phyloP scores from a whole-genome alignment of 1,139 yeast species.

The Debaryomyces psychrophilus region DNA sequence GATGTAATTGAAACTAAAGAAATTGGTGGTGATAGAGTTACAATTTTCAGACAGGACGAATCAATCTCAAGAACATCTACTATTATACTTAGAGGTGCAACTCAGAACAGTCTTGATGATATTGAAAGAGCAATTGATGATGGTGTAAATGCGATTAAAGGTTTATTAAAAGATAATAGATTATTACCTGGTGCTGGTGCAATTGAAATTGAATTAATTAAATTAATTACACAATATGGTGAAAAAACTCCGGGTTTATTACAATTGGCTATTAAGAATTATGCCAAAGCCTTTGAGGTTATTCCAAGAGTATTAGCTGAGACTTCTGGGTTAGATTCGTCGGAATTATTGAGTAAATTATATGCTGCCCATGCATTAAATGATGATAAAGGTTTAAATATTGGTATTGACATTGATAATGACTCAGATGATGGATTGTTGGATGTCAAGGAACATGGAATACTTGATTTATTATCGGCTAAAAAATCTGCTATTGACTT shows the following conservation, averaged over 20 bases:
- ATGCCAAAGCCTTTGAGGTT: slow-evolving; percentile 93
- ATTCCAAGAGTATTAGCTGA: slow-evolving; percentile 92
- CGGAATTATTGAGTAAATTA: slow-evolving; percentile 82
- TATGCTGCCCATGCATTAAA: slow-evolving; percentile 77
- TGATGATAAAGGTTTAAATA: slow-evolving; percentile 37
- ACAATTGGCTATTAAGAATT: slow-evolving; percentile 92
- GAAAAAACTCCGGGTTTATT: slow-evolving; percentile 92
- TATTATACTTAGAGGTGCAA: slow-evolving; percentile 92
- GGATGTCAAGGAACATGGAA: slow-evolving; percentile 69
- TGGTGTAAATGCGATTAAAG: slow-evolving; percentile 91
- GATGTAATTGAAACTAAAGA: slow-evolving; percentile 90
- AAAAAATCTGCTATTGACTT: slow-evolving; percentile 87
- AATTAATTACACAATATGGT: slow-evolving; percentile 78
- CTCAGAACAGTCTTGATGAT: slow-evolving; percentile 92
- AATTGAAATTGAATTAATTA: slow-evolving; percentile 86
- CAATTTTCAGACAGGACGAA: slow-evolving; percentile 83
- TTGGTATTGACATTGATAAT: slow-evolving; percentile 76
- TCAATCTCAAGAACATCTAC: slow-evolving; percentile 82
- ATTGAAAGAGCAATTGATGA: slow-evolving; percentile 97
- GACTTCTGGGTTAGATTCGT: slow-evolving; percentile 89
- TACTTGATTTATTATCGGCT: slow-evolving; percentile 77
- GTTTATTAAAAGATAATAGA: slow-evolving; percentile 76
- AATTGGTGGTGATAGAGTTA: slow-evolving; percentile 97
- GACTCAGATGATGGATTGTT: slow-evolving; percentile 67
- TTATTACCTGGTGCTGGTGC: slow-evolving; percentile 97